These are phyloP conservation scores for Acephala macrosclerotiorum DNA, from an alignment of 2,329 filamentous ascomycete species.

Conservation along the genomic window DNA sequence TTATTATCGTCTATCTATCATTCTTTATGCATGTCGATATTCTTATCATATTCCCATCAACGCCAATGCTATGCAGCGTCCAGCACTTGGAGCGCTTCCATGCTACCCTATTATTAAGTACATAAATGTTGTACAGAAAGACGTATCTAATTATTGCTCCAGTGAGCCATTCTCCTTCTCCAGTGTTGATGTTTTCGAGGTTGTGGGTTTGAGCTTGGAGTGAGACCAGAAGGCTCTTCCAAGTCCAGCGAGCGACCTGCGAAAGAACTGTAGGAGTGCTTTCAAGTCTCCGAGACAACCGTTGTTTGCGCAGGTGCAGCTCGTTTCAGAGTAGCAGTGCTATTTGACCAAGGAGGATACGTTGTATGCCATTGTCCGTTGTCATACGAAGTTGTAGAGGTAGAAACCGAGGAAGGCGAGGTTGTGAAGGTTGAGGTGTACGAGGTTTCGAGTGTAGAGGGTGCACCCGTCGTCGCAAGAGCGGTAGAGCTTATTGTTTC, in stretches of 20 bases:
- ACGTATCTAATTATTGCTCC: not conserved
- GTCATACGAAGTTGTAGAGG: constrained; percentile 34
- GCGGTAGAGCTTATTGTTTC: not conserved
- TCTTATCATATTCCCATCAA: constrained; percentile 6
- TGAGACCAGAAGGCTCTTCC: not conserved
- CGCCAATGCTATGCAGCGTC: constrained; percentile 13
- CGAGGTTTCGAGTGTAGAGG: constrained; percentile 24
- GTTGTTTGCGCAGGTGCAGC: constrained; percentile 5
- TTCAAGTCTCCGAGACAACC: not conserved
- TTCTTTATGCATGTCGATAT: not conserved
- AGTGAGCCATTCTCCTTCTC: not conserved
- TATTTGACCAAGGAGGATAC: constrained; percentile 41
- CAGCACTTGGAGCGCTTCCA: constrained; percentile 19
- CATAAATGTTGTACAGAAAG: not conserved
- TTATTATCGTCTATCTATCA: constrained; percentile 11
- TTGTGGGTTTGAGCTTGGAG: not conserved
- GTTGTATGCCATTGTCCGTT: constrained; percentile 43
- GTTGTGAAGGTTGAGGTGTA: constrained; percentile 23
- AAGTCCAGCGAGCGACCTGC: not conserved
- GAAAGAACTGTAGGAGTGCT: not conserved
- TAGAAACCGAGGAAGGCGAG: constrained; percentile 15
- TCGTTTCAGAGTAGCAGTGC: constrained; percentile 23
- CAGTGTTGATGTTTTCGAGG: not conserved
- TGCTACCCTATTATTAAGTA: not conserved
- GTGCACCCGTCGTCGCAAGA: not conserved